Evolutionary conservation across 2,329 filamentous ascomycete genomes (phyloP).

Genomic region (Rhinocladiella mackenziei): DNA sequence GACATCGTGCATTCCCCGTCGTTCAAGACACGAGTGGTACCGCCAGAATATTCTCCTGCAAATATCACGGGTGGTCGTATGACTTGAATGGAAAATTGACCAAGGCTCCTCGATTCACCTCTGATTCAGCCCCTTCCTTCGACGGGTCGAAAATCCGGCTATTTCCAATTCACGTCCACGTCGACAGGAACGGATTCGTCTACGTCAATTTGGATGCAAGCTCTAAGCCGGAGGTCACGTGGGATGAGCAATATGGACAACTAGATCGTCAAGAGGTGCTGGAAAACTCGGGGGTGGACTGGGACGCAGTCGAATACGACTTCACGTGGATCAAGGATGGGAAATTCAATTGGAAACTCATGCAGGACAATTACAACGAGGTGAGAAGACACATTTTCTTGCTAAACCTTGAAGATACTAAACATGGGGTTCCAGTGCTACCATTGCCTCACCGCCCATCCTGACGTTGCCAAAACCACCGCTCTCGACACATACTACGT

Average conservation of each 20-base stretch:
- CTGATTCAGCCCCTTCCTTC: conserved; percentile 52
- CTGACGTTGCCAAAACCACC: conserved; percentile 52
- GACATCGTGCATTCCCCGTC: conserved; percentile 54
- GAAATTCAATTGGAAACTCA: conserved; percentile 26
- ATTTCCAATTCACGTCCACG: conserved; percentile 34
- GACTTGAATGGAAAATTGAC: conserved; percentile 54
- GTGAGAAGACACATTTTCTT: conserved; percentile 20
- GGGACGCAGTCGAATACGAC: conserved; percentile 50
- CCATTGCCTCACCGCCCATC: conserved; percentile 57
- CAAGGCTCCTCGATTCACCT: conserved; percentile 55
- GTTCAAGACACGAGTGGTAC: conserved; percentile 36
- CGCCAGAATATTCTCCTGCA: conserved; percentile 47
- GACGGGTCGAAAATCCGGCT: conserved; percentile 55
- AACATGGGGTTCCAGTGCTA: conserved; percentile 40
- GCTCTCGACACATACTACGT: conserved; percentile 55
- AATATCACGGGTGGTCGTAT: conserved; percentile 62
- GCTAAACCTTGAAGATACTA: background rate
- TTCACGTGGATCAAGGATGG: conserved; percentile 31
- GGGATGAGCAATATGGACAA: conserved; percentile 18
- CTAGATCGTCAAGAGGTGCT: conserved; percentile 47
- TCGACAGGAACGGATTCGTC: conserved; percentile 42
- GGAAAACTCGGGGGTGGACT: conserved; percentile 50
- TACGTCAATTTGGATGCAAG: conserved; percentile 55
- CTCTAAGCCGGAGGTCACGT: conserved; percentile 12
- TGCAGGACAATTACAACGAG: conserved; percentile 56